Evolutionary conservation across 2,329 filamentous ascomycete genomes (phyloP).

Genomic region (Fusarium sp.): DNA sequence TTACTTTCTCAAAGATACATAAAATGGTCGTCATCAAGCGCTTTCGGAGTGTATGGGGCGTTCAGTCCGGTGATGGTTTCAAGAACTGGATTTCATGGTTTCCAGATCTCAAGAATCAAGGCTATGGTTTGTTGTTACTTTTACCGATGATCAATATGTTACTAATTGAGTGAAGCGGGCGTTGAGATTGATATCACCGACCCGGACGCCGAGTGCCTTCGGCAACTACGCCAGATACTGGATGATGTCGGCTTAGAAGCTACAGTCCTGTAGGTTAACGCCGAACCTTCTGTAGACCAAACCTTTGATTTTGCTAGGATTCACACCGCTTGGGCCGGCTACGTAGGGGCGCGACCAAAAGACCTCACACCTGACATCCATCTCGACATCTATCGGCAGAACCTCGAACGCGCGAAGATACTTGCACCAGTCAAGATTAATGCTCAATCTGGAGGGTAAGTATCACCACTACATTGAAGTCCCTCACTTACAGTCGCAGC

Average conservation of each 20-base stretch:
- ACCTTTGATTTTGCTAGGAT: not conserved
- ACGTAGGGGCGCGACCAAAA: not conserved
- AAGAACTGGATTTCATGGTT: not conserved
- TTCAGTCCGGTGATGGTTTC: not conserved
- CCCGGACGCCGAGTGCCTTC: not conserved
- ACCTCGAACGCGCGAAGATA: not conserved
- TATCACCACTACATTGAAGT: not conserved
- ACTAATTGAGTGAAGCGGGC: not conserved
- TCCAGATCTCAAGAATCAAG: not conserved
- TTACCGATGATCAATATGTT: accelerated
- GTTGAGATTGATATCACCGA: not conserved
- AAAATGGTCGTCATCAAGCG: not conserved
- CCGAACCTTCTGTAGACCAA: not conserved
- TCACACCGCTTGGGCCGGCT: not conserved
- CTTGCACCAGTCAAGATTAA: not conserved
- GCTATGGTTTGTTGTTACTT: not conserved
- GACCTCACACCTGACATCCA: not conserved
- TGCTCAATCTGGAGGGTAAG: not conserved
- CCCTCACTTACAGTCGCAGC: not conserved
- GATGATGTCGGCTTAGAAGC: not conserved
- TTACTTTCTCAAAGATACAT: not conserved
- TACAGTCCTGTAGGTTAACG: not conserved
- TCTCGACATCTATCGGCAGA: not conserved
- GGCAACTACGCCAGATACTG: not conserved
- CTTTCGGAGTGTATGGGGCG: not conserved